Percentiles rank a stretch among this genome's conserved stretches.
phyloP scores from a whole-genome alignment of 768 basidiomycete genomes.

The Zangia roseola region DNA sequence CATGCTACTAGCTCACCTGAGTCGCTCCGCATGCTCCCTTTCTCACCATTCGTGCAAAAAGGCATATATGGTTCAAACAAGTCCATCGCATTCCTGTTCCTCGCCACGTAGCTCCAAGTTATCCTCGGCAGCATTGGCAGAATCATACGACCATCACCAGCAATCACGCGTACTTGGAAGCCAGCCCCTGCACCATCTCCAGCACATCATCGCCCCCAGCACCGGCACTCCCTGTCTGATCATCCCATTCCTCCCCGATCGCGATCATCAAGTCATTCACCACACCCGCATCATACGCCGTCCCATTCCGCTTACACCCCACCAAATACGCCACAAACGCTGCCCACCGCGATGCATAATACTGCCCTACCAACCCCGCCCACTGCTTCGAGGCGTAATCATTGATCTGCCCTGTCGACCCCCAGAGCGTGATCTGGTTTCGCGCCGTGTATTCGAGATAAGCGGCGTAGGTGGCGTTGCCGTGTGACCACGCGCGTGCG shows the following conservation, averaged over 20 bases:
- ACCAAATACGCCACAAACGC: conserved; percentile 36
- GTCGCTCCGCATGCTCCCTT: too few species aligned
- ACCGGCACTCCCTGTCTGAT: conserved; percentile 18
- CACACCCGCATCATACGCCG: conserved; percentile 27
- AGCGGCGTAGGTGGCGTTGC: conserved; percentile 30
- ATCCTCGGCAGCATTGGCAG: too few species aligned
- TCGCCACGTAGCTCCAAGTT: too few species aligned
- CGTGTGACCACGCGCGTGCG: conserved; percentile 31
- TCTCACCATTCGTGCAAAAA: too few species aligned
- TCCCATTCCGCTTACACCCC: conserved; percentile 25
- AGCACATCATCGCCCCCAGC: conserved; percentile 22
- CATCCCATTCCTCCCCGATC: conserved; percentile 35
- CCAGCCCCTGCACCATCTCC: conserved; percentile 17
- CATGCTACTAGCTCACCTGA: too few species aligned
- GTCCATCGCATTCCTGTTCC: too few species aligned
- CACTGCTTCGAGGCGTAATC: conserved; percentile 47
- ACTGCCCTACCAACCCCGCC: conserved; percentile 38
- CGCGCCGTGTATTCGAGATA: conserved; percentile 40
- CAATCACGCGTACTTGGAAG: conserved; percentile 6
- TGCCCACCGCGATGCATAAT: conserved; percentile 37
- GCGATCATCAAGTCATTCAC: conserved; percentile 28
- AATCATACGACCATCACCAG: too few species aligned
- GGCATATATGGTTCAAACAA: too few species aligned
- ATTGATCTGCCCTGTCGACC: conserved; percentile 39
- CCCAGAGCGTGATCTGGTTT: conserved; percentile 46